Evolutionary conservation across 2,329 filamentous ascomycete genomes (phyloP).

Genomic region (Arthrobotrys conoides): DNA sequence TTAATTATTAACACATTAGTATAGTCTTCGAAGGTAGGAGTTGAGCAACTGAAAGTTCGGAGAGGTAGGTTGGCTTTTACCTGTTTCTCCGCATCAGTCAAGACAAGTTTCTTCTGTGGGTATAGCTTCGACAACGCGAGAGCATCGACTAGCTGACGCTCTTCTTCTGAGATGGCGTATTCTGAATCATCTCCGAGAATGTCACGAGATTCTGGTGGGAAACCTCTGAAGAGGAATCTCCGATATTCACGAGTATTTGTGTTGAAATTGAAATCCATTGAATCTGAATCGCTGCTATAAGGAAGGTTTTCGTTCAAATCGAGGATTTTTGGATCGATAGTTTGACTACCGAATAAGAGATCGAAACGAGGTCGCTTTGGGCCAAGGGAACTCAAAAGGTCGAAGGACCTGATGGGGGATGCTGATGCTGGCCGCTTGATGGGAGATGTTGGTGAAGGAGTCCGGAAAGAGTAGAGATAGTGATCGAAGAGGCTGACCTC

Average conservation of each 20-base stretch:
- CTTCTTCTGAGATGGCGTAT: background rate
- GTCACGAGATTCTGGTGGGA: background rate
- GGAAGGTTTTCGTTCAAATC: background rate
- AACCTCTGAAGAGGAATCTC: background rate
- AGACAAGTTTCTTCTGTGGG: background rate
- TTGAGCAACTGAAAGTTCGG: background rate
- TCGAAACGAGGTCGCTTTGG: background rate
- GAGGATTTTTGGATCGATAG: background rate
- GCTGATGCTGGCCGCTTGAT: slow-evolving; percentile 4
- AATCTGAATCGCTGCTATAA: background rate
- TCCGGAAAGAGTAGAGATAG: background rate
- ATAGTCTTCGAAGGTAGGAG: background rate
- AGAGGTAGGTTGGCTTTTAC: background rate
- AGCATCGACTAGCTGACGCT: background rate
- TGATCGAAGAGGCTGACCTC: background rate
- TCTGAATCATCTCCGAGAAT: background rate
- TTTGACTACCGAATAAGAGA: background rate
- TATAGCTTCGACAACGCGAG: slow-evolving; percentile 27
- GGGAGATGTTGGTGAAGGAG: background rate
- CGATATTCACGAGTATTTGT: slow-evolving; percentile 1
- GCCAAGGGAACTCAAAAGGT: background rate
- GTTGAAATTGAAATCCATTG: background rate
- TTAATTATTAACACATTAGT: background rate
- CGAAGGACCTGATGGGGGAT: background rate
- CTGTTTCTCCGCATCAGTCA: slow-evolving; percentile 6